Percentiles rank a stretch among this genome's conserved stretches.
phyloP scores from a whole-genome alignment of 129 eudicot genomes.

The Arctium minus region DNA sequence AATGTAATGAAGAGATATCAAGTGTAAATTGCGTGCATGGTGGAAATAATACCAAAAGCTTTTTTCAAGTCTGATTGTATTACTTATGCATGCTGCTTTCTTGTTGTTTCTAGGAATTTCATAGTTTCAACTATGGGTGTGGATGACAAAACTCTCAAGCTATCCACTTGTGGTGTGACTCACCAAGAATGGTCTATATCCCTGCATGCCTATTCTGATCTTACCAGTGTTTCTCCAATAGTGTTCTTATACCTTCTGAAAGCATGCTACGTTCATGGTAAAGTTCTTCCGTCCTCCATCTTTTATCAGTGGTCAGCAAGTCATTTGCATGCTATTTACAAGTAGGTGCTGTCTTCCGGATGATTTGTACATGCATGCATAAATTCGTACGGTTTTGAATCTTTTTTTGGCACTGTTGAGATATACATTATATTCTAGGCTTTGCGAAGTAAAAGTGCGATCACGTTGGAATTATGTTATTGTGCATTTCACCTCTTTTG shows the following conservation, averaged over 20 bases:
- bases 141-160: constrained; percentile 28
- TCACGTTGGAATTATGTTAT: background rate
- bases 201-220: constrained; percentile 74
- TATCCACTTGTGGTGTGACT: constrained; percentile 12
- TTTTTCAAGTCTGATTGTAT: background rate
- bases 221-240: constrained; percentile 82
- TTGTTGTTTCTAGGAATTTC: constrained; percentile 24
- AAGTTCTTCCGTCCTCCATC: constrained; percentile 10
- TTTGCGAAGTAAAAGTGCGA: background rate
- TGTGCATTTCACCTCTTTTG: background rate
- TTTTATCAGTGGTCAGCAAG: background rate
- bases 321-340: background rate
- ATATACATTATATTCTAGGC: background rate
- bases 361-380: background rate
- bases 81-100: constrained; percentile 14
- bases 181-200: constrained; percentile 46
- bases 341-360: background rate
- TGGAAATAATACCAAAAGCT: background rate
- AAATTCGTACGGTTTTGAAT: background rate
- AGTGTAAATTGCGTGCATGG: constrained; percentile 1
- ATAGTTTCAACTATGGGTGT: constrained; percentile 37
- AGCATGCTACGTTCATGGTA: constrained; percentile 78
- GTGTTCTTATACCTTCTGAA: constrained; percentile 78
- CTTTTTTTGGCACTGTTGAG: background rate
- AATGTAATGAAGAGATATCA: background rate